Percentiles rank a stretch among this genome's conserved stretches.
phyloP scores from a whole-genome alignment of 305 asterid genomes.

The Andrographis paniculata region DNA sequence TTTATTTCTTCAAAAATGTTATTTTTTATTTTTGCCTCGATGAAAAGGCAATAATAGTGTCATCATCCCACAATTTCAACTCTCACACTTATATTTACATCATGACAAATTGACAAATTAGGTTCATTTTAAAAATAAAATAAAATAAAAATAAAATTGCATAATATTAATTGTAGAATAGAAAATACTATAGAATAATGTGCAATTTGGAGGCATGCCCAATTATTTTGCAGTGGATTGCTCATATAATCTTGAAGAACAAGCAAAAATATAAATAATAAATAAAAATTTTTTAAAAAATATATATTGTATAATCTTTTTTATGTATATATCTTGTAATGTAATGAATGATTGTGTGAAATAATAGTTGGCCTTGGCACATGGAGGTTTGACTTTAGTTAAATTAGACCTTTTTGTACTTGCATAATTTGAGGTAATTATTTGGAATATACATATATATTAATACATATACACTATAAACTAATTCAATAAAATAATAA shows the following conservation, averaged over 20 bases:
- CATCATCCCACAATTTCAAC: constrained; percentile 4
- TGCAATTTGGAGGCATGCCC: constrained; percentile 16
- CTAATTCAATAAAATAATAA: too few relatives aligned
- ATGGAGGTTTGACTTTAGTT: constrained; percentile 52
- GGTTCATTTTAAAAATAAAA: not conserved
- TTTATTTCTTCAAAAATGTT: too few relatives aligned
- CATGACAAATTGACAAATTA: constrained; percentile 16
- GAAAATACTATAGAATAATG: too few relatives aligned
- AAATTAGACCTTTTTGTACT: too few relatives aligned
- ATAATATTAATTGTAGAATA: too few relatives aligned
- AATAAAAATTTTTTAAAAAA: constrained; percentile 23
- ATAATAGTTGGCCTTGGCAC: constrained; percentile 30
- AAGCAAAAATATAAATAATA: constrained; percentile 20
- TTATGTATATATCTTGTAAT: constrained; percentile 25
- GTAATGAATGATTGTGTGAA: constrained; percentile 26
- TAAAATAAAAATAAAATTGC: not conserved
- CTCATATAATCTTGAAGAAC: constrained; percentile 8
- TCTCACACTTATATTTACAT: constrained; percentile 10
- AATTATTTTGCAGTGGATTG: constrained; percentile 16
- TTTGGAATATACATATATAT: too few relatives aligned
- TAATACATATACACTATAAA: too few relatives aligned
- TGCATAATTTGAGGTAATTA: too few relatives aligned
- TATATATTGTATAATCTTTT: constrained; percentile 25
- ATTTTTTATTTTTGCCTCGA: not conserved
- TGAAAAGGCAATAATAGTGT: not conserved